These are phyloP conservation scores for Oehlia diaphana DNA, from an alignment of 192 early-diverging fungal species.

Conservation along the genomic window DNA sequence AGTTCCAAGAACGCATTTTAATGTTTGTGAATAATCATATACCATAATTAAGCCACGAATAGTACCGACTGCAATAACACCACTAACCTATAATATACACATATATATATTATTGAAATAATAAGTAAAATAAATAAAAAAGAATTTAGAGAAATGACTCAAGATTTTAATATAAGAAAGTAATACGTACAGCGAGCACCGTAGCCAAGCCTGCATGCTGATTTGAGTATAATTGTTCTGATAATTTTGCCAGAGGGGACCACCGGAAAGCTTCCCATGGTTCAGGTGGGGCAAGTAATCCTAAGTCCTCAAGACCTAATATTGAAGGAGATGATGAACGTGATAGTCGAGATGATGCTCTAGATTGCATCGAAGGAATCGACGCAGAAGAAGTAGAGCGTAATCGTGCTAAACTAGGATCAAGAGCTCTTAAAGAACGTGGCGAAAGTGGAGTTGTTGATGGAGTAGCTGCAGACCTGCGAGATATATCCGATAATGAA, in stretches of 20 bases:
- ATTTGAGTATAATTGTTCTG: slow-evolving; percentile 55
- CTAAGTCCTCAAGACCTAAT: slow-evolving; percentile 25
- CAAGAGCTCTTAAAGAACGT: slow-evolving; percentile 35
- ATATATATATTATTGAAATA: too few relatives aligned
- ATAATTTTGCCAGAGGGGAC: slow-evolving; percentile 55
- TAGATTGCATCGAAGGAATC: slow-evolving; percentile 37
- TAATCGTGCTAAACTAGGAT: slow-evolving; percentile 36
- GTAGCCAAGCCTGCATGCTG: slow-evolving; percentile 41
- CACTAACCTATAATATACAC: slow-evolving; percentile 39
- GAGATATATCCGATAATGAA: slow-evolving; percentile 26
- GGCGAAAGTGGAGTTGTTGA: slow-evolving; percentile 38
- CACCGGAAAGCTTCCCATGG: slow-evolving; percentile 61
- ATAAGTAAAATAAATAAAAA: neutral
- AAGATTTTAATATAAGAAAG: neutral
- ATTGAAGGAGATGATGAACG: slow-evolving; percentile 31
- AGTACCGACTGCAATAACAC: slow-evolving; percentile 60
- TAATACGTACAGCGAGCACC: slow-evolving; percentile 39
- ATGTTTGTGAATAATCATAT: slow-evolving; percentile 51
- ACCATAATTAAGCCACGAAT: slow-evolving; percentile 57
- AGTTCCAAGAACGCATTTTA: slow-evolving; percentile 46
- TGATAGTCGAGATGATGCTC: slow-evolving; percentile 37
- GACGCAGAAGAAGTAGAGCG: slow-evolving; percentile 40
- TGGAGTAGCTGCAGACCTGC: slow-evolving; percentile 10
- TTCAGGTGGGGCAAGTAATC: slow-evolving; percentile 37
- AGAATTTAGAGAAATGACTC: neutral